Base-by-base conservation (phyloP, 495 filamentous ascomycete genomes). In the Massariosphaeria phaeospora region DNA sequence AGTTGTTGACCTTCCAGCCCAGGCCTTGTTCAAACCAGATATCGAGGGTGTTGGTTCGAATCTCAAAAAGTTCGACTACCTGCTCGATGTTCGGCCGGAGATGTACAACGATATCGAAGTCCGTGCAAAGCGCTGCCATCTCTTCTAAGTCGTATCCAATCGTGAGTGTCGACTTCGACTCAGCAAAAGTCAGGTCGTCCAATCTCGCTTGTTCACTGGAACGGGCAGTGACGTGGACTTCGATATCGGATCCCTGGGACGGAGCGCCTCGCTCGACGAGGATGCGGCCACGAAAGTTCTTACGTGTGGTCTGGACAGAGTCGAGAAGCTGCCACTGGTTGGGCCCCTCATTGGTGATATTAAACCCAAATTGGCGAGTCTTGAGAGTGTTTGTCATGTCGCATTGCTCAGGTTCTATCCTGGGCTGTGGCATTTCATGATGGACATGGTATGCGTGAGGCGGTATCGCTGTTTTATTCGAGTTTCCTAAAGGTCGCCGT, bases 251-350 rank as follows among this genome's bases (percentile, higher is more conserved):
- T 20, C 4, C 20, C n/a, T 53, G 50, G 23, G n/a, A 20, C 2
- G 25, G 13, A 53, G 23, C 21, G 8, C 50, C 50, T 4, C 39
- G 7, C 3, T 53, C 50, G 20, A 53, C 26, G 39, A 20, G 11
- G 9, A 53, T 35, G 11, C 27, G 13, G 27, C 50, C 50, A 20
- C 20, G 40, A 20, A 53, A 23, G 27, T 7, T 53, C 26, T 53
- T 44, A 20, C 39, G 50, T 17, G 38, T 33, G 44, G 34, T 24
- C 23, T 38, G 39, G 36, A 53, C 39, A 10, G 8, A 31, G 26
- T 53, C 39, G 31, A 53, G 38, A 34, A 53, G 39, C 21, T 53
- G 39, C 50, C 50, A 53, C 21, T 40, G 50, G n/a, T 53, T 45
- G n/a, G 50, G 11, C 13, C 13, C 26, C 9, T 53, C 50, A 18